Percentiles rank a stretch among this genome's conserved stretches.
phyloP scores from a whole-genome alignment of 371 early-diverging fungal species.

The Mortierella sp. region DNA sequence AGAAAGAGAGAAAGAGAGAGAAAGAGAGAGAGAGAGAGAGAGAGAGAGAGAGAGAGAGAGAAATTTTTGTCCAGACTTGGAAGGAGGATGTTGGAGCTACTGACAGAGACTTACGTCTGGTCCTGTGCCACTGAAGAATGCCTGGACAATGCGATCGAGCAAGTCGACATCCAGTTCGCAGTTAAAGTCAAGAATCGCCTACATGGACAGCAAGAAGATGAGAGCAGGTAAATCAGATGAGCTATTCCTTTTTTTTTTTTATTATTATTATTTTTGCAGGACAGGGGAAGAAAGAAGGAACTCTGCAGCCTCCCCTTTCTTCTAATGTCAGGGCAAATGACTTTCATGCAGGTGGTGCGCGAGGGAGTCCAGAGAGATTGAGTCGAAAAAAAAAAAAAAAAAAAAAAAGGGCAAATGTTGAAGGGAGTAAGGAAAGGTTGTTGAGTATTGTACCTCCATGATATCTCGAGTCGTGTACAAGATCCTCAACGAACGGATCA shows the following conservation, averaged over 20 bases:
- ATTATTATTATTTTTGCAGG: not conserved
- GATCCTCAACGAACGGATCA: no score
- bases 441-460: no score
- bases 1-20: not conserved
- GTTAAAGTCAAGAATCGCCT: constrained; percentile 87
- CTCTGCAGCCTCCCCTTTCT: no score
- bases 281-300: not conserved
- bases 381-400: not conserved
- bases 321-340: no score
- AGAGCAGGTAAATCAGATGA: not conserved
- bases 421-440: constrained; percentile 1
- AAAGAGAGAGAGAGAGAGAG: not conserved
- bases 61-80: no score
- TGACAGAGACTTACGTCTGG: constrained; percentile 62
- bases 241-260: not conserved
- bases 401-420: not conserved
- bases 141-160: constrained; percentile 87
- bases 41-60: no score
- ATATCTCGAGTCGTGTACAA: no score
- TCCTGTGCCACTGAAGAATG: constrained; percentile 73
- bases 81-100: no score
- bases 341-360: not conserved
- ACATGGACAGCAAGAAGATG: not conserved
- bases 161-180: constrained; percentile 82
- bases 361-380: not conserved